A percentile compares a stretch with the other conserved stretches of the same genome.
These are phyloP conservation scores for Salisapilia sapeloensis DNA, from an alignment of 352 stramenopile genomes.

Conservation along the genomic window DNA sequence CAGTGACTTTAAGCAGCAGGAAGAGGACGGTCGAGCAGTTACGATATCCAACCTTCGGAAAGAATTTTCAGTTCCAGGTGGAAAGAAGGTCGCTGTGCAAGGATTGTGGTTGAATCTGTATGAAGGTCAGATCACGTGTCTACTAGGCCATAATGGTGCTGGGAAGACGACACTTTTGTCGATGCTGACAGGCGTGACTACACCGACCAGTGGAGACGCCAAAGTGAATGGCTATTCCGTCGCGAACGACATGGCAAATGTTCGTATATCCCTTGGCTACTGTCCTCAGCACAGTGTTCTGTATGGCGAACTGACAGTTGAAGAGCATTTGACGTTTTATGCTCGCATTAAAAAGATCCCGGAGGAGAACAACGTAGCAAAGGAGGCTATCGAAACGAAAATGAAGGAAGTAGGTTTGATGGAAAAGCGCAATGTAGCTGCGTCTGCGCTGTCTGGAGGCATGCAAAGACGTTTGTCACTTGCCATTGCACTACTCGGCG, in stretches of 20 bases:
- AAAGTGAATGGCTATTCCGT: slow-evolving; percentile 36
- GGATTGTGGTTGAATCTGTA: slow-evolving; percentile 78
- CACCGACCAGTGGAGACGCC: slow-evolving; percentile 33
- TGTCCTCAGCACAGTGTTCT: slow-evolving; percentile 96
- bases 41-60: slow-evolving; percentile 50
- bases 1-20: slow-evolving; percentile 28
- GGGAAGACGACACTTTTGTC: slow-evolving; percentile 82
- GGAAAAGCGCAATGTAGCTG: slow-evolving; percentile 64
- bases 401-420: slow-evolving; percentile 82
- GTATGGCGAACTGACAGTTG: slow-evolving; percentile 89
- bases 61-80: slow-evolving; percentile 42
- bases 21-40: slow-evolving; percentile 27
- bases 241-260: slow-evolving; percentile 50
- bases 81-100: slow-evolving; percentile 77
- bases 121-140: slow-evolving; percentile 86
- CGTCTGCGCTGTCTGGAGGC: slow-evolving; percentile 43
- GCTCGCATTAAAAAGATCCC: slow-evolving; percentile 78
- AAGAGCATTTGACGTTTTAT: slow-evolving; percentile 93
- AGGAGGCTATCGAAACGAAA: slow-evolving; percentile 21
- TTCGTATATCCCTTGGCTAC: slow-evolving; percentile 87
- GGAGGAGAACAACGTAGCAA: slow-evolving; percentile 1
- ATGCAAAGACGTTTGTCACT: slow-evolving; percentile 73
- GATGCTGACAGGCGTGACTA: slow-evolving; percentile 63
- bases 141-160: slow-evolving; percentile 92
- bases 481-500: slow-evolving; percentile 53